phyloP scores from a whole-genome alignment of 257 asterid species.

The Capsicum chinense region DNA sequence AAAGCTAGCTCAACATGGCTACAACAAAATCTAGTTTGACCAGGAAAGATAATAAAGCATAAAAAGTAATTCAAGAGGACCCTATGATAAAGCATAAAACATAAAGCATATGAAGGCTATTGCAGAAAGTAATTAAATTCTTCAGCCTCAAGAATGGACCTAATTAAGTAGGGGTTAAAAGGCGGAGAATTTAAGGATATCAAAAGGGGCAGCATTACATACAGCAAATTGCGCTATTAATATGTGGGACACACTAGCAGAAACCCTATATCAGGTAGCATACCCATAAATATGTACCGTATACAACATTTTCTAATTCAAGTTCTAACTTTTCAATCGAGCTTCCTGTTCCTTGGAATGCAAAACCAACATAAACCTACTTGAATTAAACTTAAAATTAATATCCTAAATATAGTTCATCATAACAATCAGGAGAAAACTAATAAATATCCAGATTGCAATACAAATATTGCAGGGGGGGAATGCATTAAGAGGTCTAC shows the following conservation, averaged over 20 bases:
- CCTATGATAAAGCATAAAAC: too few relatives aligned
- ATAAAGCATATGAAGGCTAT: too few relatives aligned
- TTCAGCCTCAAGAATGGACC: background rate
- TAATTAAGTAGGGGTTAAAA: background rate
- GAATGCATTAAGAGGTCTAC: background rate
- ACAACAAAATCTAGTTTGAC: conserved; percentile 13
- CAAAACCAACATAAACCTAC: background rate
- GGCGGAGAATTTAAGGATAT: background rate
- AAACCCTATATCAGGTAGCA: conserved; percentile 1
- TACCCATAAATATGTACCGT: background rate
- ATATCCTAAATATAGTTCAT: background rate
- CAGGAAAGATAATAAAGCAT: background rate
- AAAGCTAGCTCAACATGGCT: background rate
- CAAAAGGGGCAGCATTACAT: background rate
- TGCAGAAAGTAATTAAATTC: background rate
- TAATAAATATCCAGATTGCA: background rate
- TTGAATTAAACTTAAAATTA: background rate
- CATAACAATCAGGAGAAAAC: background rate
- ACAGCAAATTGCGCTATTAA: background rate
- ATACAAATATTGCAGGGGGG: background rate
- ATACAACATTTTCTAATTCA: conserved; percentile 18
- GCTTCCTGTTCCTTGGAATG: conserved; percentile 14
- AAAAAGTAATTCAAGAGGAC: background rate
- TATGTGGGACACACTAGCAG: background rate
- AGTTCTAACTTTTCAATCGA: background rate